These are phyloP conservation scores for Thyridium curvatum DNA, from an alignment of 2,329 filamentous ascomycete genomes.

Conservation along the genomic window DNA sequence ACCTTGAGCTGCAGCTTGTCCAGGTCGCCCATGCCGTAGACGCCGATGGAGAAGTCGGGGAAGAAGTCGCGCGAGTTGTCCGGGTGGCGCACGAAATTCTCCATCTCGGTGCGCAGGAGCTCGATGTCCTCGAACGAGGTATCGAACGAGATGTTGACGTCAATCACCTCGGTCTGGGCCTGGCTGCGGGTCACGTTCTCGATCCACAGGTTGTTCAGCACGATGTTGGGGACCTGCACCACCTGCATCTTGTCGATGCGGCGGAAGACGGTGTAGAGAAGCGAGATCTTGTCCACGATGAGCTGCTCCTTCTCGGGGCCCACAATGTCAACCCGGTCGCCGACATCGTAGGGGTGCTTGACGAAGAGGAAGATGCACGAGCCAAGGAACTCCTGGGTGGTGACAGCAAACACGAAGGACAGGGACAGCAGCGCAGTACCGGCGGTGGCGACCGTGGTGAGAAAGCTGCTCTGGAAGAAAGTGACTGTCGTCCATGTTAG, in stretches of 20 bases:
- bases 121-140: constrained; percentile 88
- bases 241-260: constrained; percentile 76
- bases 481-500: constrained; percentile 46
- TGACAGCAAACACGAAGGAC: constrained; percentile 94
- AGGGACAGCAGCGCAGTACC: constrained; percentile 88
- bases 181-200: constrained; percentile 90
- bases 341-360: constrained; percentile 96
- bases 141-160: constrained; percentile 75
- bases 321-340: constrained; percentile 81
- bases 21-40: constrained; percentile 74
- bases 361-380: constrained; percentile 98
- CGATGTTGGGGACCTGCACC: constrained; percentile 78
- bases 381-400: constrained; percentile 90
- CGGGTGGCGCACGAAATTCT: constrained; percentile 72
- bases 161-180: constrained; percentile 82
- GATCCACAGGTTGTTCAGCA: constrained; percentile 88
- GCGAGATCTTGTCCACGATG: constrained; percentile 86
- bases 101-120: constrained; percentile 76
- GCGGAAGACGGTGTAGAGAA: constrained; percentile 89
- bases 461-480: constrained; percentile 82
- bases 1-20: constrained; percentile 82
- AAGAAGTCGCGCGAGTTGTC: constrained; percentile 92
- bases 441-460: constrained; percentile 79
- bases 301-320: constrained; percentile 54
- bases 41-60: constrained; percentile 71